phyloP scores from a whole-genome alignment of 2,329 filamentous ascomycete genomes.

The Trichoderma asperellum region DNA sequence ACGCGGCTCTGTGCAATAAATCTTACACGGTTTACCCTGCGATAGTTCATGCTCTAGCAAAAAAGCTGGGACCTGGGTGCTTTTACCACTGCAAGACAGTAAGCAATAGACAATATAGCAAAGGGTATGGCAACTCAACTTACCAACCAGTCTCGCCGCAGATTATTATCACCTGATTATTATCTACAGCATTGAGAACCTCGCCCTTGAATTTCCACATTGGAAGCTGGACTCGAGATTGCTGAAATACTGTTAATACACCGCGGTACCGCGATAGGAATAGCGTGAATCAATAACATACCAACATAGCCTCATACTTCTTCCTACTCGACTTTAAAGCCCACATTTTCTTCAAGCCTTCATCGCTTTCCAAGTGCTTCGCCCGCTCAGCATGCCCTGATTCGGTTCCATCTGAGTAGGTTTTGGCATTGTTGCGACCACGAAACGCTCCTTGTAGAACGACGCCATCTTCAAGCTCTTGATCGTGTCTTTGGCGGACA shows the following conservation, averaged over 20 bases:
- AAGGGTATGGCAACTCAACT: constrained; percentile 28
- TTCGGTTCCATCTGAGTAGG: constrained; percentile 53
- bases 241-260: constrained; percentile 36
- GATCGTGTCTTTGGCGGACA: constrained; percentile 69
- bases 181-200: constrained; percentile 76
- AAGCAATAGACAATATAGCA: constrained; percentile 29
- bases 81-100: constrained; percentile 70
- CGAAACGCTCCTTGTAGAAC: constrained; percentile 78
- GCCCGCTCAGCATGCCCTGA: constrained; percentile 51
- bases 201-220: constrained; percentile 85
- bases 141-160: constrained; percentile 94
- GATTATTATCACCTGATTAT: constrained; percentile 85
- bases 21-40: constrained; percentile 80
- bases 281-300: constrained; percentile 40
- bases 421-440: constrained; percentile 56
- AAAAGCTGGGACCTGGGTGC: constrained; percentile 94
- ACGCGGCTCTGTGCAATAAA: constrained; percentile 93
- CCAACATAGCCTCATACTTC: constrained; percentile 79
- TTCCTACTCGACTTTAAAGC: constrained; percentile 57
- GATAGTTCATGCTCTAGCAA: constrained; percentile 86
- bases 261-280: background rate
- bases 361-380: constrained; percentile 46
- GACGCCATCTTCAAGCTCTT: constrained; percentile 73
- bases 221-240: constrained; percentile 77
- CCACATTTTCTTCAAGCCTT: constrained; percentile 63